phyloP scores from a whole-genome alignment of 768 basidiomycete genomes.

The Coprinopsis cinerea region DNA sequence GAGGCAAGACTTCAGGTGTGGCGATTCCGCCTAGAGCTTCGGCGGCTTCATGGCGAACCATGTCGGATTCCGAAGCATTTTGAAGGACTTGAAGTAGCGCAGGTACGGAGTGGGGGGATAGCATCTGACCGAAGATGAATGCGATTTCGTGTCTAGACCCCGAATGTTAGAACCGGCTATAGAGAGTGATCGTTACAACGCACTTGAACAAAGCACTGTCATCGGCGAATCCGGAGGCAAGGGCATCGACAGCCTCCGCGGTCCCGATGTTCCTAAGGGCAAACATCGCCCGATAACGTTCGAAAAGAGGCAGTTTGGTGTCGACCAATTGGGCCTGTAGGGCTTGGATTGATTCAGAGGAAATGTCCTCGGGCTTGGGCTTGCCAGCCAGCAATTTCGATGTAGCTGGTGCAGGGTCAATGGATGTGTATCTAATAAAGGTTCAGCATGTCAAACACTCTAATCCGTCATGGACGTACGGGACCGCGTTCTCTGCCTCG shows the following conservation, averaged over 20 bases:
- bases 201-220: constrained; percentile 92
- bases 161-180: not conserved
- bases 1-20: constrained; percentile 83
- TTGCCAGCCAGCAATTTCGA: constrained; percentile 54
- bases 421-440: constrained; percentile 64
- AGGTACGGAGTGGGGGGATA: constrained; percentile 84
- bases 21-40: constrained; percentile 98
- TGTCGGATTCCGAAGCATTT: constrained; percentile 72
- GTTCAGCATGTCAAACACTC: not conserved
- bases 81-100: constrained; percentile 75
- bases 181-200: constrained; percentile 18
- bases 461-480: constrained; percentile 28
- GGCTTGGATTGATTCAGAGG: constrained; percentile 40
- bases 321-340: constrained; percentile 66
- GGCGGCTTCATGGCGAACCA: constrained; percentile 98
- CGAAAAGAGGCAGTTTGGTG: constrained; percentile 66
- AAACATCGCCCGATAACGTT: constrained; percentile 98
- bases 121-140: constrained; percentile 95
- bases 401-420: constrained; percentile 85
- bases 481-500: constrained; percentile 22
- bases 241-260: constrained; percentile 78
- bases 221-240: constrained; percentile 87
- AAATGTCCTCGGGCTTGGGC: constrained; percentile 45
- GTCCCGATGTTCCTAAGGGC: constrained; percentile 91
- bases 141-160: constrained; percentile 89